Evolutionary conservation across 331 rosid genomes (phyloP).

Genomic region (Erythrophleum ivorense): DNA sequence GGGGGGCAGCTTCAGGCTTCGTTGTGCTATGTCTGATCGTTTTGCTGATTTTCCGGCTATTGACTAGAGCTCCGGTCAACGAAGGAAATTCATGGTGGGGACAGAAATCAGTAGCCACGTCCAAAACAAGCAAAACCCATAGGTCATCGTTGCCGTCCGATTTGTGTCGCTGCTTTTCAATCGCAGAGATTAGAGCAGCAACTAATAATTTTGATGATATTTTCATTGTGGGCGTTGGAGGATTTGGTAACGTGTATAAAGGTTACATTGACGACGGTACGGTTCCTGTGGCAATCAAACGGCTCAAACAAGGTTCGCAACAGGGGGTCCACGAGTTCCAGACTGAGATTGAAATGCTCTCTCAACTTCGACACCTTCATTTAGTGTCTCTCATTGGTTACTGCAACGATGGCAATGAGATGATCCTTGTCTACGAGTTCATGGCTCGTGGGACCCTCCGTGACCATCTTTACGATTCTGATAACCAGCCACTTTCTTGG

Average conservation of each 20-base stretch:
- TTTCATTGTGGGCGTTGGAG: slow-evolving; percentile 39
- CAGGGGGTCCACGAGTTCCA: not conserved
- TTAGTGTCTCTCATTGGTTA: too few species aligned
- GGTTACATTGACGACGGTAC: slow-evolving; percentile 4
- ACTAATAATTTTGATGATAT: slow-evolving; percentile 38
- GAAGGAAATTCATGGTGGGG: not conserved
- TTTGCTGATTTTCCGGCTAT: slow-evolving; percentile 8
- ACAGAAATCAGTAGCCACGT: not conserved
- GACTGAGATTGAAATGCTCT: not conserved
- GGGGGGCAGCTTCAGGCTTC: not conserved
- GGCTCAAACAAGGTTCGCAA: slow-evolving; percentile 4
- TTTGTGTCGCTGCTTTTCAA: slow-evolving; percentile 41
- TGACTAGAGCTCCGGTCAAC: not conserved
- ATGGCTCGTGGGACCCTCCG: slow-evolving; percentile 9
- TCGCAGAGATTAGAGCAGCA: slow-evolving; percentile 40
- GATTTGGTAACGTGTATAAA: slow-evolving; percentile 43
- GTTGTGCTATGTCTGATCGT: not conserved
- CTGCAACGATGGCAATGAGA: too few species aligned
- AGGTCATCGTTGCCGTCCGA: not conserved
- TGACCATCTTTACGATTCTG: not conserved
- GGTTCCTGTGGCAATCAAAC: slow-evolving; percentile 1
- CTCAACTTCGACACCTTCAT: too few species aligned
- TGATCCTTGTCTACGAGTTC: slow-evolving; percentile 7
- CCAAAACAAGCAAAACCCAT: not conserved
- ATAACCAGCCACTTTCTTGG: not conserved